A percentile compares a stretch with the other conserved stretches of the same genome.
Conservation (phyloP, 78 protist species). For the Planoprotostelium fungivorum region DNA sequence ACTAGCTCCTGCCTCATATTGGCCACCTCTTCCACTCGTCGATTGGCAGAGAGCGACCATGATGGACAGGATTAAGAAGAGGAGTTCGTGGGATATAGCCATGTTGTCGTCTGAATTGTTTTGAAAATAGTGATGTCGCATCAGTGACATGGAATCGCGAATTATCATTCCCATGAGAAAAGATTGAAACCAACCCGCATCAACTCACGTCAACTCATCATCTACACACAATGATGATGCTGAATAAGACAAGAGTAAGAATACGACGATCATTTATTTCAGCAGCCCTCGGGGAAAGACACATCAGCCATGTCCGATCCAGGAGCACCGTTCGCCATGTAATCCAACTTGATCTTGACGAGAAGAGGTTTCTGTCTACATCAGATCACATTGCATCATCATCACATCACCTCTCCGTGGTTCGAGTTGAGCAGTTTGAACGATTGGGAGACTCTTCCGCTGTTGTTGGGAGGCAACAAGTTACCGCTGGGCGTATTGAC, state of each 20-base stretch:
- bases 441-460: slow-evolving; percentile 33
- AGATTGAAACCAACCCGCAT: no score
- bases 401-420: slow-evolving; percentile 19
- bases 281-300: not conserved
- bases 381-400: not conserved
- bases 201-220: no score
- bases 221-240: no score
- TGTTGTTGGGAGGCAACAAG: slow-evolving; percentile 21
- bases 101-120: not conserved
- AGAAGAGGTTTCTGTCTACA: not conserved
- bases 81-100: not conserved
- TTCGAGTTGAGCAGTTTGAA: slow-evolving; percentile 26
- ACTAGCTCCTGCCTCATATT: not conserved
- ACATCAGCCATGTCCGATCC: not conserved
- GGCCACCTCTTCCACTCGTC: not conserved
- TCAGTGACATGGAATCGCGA: not conserved
- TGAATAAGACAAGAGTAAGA: no score
- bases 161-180: no score
- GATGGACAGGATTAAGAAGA: not conserved
- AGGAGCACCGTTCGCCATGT: not conserved
- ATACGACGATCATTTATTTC: no score
- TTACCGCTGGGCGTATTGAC: slow-evolving; percentile 39
- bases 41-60: not conserved
- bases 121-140: not conserved
- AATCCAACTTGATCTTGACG: not conserved